These are phyloP conservation scores for Paraurostyla sp. DNA, from an alignment of 73 alveolate genomes.

Conservation along the genomic window DNA sequence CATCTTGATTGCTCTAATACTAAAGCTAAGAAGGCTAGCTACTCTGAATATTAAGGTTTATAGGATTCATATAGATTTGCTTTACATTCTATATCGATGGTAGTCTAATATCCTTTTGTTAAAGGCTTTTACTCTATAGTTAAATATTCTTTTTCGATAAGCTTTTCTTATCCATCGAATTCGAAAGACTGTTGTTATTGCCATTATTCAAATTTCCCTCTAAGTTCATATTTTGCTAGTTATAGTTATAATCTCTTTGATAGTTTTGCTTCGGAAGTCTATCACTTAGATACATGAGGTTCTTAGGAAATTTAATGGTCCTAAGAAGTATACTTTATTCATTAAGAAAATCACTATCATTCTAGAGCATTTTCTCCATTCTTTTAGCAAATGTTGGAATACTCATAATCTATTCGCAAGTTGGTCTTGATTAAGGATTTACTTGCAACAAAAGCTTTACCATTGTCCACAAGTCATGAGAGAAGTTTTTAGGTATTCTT, in stretches of 20 bases:
- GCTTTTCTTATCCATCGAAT: not conserved
- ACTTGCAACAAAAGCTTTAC: constrained; percentile 65
- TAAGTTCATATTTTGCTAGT: not conserved
- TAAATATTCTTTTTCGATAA: not conserved
- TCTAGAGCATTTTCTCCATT: constrained; percentile 61
- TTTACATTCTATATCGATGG: constrained; percentile 53
- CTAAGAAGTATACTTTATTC: constrained; percentile 61
- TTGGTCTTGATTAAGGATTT: constrained; percentile 74
- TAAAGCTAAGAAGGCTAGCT: too few species aligned
- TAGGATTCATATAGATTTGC: constrained; percentile 5
- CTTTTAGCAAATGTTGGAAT: constrained; percentile 73
- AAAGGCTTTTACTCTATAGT: not conserved
- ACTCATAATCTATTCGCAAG: constrained; percentile 76
- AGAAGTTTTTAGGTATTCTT: constrained; percentile 77
- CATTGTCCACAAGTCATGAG: constrained; percentile 75
- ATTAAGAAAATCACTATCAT: not conserved
- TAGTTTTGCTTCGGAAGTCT: constrained; percentile 63
- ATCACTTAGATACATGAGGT: constrained; percentile 59
- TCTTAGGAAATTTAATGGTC: constrained; percentile 70
- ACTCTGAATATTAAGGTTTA: not conserved
- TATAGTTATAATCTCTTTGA: not conserved
- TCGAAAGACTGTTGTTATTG: too few species aligned
- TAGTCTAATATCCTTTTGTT: not conserved
- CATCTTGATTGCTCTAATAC: too few species aligned
- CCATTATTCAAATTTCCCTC: not conserved